These are phyloP conservation scores for Xerocomellus intermedius DNA, from an alignment of 768 basidiomycete genomes.

Conservation along the genomic window DNA sequence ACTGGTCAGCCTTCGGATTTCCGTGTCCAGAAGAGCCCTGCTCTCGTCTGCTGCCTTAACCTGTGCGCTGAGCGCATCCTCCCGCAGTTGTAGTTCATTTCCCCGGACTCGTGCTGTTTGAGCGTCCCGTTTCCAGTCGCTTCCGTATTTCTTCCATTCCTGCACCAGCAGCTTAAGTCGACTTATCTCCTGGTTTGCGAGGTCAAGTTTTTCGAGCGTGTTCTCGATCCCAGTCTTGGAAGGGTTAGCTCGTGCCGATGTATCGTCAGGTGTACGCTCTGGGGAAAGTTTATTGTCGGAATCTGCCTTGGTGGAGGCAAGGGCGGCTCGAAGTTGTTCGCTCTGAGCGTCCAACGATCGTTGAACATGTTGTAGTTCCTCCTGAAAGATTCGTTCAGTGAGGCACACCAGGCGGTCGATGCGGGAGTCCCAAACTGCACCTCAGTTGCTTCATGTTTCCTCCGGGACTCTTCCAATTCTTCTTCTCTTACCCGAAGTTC, in stretches of 20 bases:
- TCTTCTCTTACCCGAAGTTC: conserved; percentile 22
- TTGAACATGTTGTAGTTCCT: conserved; percentile 17
- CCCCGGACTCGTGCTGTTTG: conserved; percentile 12
- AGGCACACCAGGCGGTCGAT: conserved; percentile 2
- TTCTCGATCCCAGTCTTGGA: conserved; percentile 5
- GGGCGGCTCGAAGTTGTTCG: conserved; percentile 18
- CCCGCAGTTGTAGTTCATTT: conserved; percentile 11
- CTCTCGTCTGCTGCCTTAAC: conserved; percentile 12
- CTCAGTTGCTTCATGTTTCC: conserved; percentile 16
- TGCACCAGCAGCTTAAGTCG: conserved; percentile 21
- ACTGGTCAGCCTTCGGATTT: conserved; percentile 10
- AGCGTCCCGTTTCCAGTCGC: conserved; percentile 25
- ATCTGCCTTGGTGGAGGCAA: conserved; percentile 12
- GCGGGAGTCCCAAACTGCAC: conserved; percentile 12
- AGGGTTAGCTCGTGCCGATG: not conserved
- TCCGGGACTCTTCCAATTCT: conserved; percentile 17
- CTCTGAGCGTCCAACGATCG: conserved; percentile 15
- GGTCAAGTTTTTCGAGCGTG: conserved; percentile 9
- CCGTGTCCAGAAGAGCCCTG: conserved; percentile 7
- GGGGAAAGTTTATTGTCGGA: not conserved
- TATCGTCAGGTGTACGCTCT: conserved; percentile 5
- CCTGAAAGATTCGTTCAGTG: conserved; percentile 14
- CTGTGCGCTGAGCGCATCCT: conserved; percentile 7
- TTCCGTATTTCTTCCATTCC: conserved; percentile 27
- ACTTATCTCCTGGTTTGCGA: conserved; percentile 15